These are phyloP conservation scores for Gorgonomyces haynaldii DNA, from an alignment of 192 early-diverging fungal species.

Conservation along the genomic window DNA sequence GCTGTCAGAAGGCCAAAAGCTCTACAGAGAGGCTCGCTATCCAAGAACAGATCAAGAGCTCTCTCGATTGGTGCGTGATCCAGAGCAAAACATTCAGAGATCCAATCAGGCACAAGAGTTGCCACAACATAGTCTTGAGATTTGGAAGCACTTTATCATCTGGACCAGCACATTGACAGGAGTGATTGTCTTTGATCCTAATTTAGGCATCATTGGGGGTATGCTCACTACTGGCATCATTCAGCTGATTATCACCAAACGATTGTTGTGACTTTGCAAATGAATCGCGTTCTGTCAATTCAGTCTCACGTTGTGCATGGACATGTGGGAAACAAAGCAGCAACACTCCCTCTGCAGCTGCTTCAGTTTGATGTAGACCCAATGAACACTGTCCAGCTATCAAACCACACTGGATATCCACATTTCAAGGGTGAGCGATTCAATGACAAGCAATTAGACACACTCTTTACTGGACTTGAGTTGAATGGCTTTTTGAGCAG, in stretches of 20 bases:
- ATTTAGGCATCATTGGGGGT: neutral
- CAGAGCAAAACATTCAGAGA: no score
- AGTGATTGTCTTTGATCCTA: conserved; percentile 1
- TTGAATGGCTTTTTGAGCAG: conserved; percentile 55
- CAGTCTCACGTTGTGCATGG: conserved; percentile 59
- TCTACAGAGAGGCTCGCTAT: neutral
- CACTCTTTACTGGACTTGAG: conserved; percentile 60
- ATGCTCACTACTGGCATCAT: no score
- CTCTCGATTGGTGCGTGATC: neutral
- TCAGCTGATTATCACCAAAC: no score
- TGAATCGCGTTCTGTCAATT: conserved; percentile 31
- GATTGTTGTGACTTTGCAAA: no score
- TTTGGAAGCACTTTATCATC: neutral
- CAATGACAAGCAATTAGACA: conserved; percentile 47
- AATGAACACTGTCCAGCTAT: conserved; percentile 86
- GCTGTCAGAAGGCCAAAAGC: neutral
- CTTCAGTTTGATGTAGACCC: conserved; percentile 87
- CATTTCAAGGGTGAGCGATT: conserved; percentile 58
- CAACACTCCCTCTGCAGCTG: conserved; percentile 83
- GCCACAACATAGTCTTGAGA: neutral
- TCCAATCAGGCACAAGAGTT: no score
- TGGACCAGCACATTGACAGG: neutral
- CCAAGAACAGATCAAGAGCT: neutral
- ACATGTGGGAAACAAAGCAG: conserved; percentile 74
- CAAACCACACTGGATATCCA: conserved; percentile 76